Evolutionary conservation across 2,329 filamentous ascomycete species (phyloP), one percentile per base, ranked within the genome.

Genomic region (Botrytis byssoidea): DNA sequence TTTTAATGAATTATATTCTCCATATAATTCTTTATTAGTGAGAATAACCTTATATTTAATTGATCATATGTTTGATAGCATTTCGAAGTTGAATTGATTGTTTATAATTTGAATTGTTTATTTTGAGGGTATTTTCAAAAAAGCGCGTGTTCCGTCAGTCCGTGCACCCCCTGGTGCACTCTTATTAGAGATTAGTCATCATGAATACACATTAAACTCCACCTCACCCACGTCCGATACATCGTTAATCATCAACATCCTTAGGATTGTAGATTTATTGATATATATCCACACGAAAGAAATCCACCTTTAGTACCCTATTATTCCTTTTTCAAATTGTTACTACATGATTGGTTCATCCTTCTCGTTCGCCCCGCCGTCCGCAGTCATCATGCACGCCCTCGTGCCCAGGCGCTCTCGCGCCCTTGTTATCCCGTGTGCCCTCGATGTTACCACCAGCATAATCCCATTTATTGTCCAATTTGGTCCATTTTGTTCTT

Each of bases 321-420:
- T 12, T 3, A 16, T 65, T 35, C 4, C 18, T 35, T 46, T 20
- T 3, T 14, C 18, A 29, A 4, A 65, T 65, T 22, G 4, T 18
- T 22, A 32, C 20, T 35, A 22, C 29, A 25, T 25, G 10, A 14
- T 65, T 32, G 18, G n/a, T 46, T 32, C 10, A 32, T 35, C 1
- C 10, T 22, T 6, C 48, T 55, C 48, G 48, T 32, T 2, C 22
- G 63, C 29, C n/a, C 22, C 9, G 44, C 25, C 29, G 20, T 29
- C 63, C 20, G 5, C 63, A 25, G 63, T 65, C n/a, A 65, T 65
- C 29, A 65, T 46, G 63, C 63, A 65, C 29, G 63, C 42, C 29
- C 63, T 65, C n/a, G 63, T 46, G 61, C 40, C 61, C 20, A 6
- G 60, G n/a, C 16, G 61, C 61, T 44, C 14, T n/a, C 18, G n/a